phyloP scores from a whole-genome alignment of 1,139 yeast species.

The Geotrichum restrictum region DNA sequence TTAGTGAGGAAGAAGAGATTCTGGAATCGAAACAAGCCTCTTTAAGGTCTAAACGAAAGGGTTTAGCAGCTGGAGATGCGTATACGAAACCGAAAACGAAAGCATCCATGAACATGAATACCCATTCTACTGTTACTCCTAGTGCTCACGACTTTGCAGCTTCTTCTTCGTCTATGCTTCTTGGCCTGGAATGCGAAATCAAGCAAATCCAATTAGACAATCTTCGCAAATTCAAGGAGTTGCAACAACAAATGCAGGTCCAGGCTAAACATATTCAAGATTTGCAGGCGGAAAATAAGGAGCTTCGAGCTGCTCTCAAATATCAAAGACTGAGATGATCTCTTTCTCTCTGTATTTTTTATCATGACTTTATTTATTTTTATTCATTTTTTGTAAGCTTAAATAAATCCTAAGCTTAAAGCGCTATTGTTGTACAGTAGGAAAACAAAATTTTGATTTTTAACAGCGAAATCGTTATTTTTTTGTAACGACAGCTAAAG shows the following conservation, averaged over 20 bases:
- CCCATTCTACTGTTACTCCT: too few species aligned
- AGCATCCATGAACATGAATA: too few species aligned
- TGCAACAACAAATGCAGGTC: conserved; percentile 15
- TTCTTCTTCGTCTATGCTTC: conserved; percentile 4
- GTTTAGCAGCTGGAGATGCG: too few species aligned
- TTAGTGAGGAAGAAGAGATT: background rate
- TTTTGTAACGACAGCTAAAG: too few species aligned
- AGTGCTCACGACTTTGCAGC: too few species aligned
- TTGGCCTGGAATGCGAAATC: conserved; percentile 15
- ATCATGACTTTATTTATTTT: background rate
- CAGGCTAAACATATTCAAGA: conserved; percentile 13
- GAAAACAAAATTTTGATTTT: too few species aligned
- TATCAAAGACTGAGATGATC: background rate
- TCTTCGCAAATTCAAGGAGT: conserved; percentile 12
- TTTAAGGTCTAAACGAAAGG: background rate
- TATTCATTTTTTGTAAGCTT: background rate
- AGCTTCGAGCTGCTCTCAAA: conserved; percentile 2
- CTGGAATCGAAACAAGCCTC: conserved; percentile 1
- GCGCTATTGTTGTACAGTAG: too few species aligned
- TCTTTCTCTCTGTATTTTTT: background rate
- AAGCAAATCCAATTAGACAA: conserved; percentile 15
- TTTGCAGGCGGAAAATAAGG: conserved; percentile 11
- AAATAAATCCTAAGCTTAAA: background rate
- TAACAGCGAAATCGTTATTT: too few species aligned
- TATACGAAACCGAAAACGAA: too few species aligned